Evolutionary conservation across 805 yeast species (phyloP).

Genomic region (Blastobotrys peoriensis): DNA sequence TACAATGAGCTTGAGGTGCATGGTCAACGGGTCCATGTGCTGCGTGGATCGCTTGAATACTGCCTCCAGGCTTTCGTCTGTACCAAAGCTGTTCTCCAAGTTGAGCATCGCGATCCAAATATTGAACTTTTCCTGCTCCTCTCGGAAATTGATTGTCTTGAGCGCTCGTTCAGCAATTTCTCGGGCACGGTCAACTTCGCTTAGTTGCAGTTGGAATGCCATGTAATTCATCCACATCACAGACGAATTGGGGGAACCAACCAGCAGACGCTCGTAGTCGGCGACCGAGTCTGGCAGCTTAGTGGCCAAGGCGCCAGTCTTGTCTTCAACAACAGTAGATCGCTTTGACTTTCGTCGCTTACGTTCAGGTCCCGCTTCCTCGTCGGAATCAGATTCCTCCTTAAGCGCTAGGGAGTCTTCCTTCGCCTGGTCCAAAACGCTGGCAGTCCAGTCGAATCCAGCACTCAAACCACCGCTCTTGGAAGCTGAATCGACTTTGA

Average conservation of each 20-base stretch:
- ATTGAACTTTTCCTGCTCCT: slow-evolving; percentile 87
- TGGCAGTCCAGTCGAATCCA: slow-evolving; percentile 94
- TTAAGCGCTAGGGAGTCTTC: slow-evolving; percentile 27
- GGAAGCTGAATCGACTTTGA: slow-evolving; percentile 22
- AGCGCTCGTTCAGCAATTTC: slow-evolving; percentile 90
- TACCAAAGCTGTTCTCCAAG: slow-evolving; percentile 90
- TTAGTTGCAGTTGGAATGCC: slow-evolving; percentile 93
- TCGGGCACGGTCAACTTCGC: slow-evolving; percentile 92
- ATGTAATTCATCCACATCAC: slow-evolving; percentile 95
- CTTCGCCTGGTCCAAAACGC: slow-evolving; percentile 68
- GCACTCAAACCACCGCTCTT: slow-evolving; percentile 60
- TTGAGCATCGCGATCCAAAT: slow-evolving; percentile 94
- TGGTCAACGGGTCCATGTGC: slow-evolving; percentile 80
- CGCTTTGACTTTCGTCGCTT: slow-evolving; percentile 35
- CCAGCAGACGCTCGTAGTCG: slow-evolving; percentile 86
- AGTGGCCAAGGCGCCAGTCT: slow-evolving; percentile 75
- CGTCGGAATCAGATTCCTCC: slow-evolving; percentile 51
- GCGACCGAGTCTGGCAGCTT: slow-evolving; percentile 86
- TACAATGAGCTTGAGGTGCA: slow-evolving; percentile 73
- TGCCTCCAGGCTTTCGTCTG: slow-evolving; percentile 72
- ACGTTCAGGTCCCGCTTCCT: slow-evolving; percentile 36
- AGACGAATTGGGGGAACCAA: slow-evolving; percentile 92
- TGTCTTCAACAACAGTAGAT: slow-evolving; percentile 56
- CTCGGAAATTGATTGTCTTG: slow-evolving; percentile 82
- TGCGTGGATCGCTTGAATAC: slow-evolving; percentile 80